These are phyloP conservation scores for Evansstolkia leycettana DNA, from an alignment of 495 filamentous ascomycete genomes.

Conservation along the genomic window DNA sequence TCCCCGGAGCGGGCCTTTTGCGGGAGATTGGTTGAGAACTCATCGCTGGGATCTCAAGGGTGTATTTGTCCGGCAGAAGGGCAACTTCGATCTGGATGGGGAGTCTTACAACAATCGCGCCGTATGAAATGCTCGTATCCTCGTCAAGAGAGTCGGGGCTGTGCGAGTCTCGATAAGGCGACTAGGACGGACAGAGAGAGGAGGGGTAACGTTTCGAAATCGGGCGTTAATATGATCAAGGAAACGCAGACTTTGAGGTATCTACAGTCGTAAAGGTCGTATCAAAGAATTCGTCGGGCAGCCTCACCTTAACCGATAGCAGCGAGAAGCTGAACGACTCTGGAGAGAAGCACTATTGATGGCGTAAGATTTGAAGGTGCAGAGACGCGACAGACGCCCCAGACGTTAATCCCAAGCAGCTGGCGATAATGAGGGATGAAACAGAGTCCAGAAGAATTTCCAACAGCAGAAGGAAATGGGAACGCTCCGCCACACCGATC, in stretches of 20 bases:
- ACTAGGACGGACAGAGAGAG: conserved; percentile 50
- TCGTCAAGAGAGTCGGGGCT: no score
- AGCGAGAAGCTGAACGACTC: not conserved
- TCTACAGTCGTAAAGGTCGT: conserved; percentile 5
- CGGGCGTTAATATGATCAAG: not conserved
- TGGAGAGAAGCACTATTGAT: not conserved
- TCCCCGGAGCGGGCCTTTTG: conserved; percentile 66
- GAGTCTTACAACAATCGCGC: no score
- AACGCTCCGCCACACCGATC: not conserved
- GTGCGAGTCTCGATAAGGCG: conserved; percentile 28
- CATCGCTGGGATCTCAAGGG: conserved; percentile 16
- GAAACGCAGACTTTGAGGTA: not conserved
- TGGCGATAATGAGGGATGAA: not conserved
- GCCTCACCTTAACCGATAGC: no score
- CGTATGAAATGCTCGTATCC: no score
- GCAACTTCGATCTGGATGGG: not conserved
- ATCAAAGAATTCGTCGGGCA: conserved; percentile 1
- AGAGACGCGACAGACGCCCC: conserved; percentile 12
- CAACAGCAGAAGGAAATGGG: not conserved
- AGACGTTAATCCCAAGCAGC: not conserved
- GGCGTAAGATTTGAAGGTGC: not conserved
- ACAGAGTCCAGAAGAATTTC: not conserved
- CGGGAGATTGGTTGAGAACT: conserved; percentile 35
- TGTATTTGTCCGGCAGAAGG: conserved; percentile 1
- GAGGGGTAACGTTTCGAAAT: conserved; percentile 22